Evolutionary conservation across 2,329 filamentous ascomycete species (phyloP).

Genomic region (Trichoderma sp.): DNA sequence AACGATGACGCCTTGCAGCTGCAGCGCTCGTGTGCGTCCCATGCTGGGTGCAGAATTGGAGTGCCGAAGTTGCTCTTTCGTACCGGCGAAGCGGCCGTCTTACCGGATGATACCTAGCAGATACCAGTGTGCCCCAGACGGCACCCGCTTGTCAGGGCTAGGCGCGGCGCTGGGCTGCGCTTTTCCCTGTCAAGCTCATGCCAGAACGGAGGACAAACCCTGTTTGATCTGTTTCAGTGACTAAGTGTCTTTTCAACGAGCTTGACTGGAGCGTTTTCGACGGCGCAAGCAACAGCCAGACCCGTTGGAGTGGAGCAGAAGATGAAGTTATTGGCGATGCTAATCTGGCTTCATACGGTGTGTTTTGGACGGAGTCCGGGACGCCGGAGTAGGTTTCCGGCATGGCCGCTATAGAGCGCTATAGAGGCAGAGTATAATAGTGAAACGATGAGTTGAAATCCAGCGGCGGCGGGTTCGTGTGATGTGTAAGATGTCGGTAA

Average conservation of each 20-base stretch:
- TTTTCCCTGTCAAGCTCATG: neutral
- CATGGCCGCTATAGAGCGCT: neutral
- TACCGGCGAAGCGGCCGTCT: neutral
- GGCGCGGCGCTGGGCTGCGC: neutral
- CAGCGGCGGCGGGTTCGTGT: neutral
- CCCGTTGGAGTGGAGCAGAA: slow-evolving; percentile 8
- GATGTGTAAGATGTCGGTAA: neutral
- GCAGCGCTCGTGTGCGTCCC: neutral
- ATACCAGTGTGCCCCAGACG: neutral
- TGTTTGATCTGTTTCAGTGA: neutral
- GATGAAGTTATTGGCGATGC: neutral
- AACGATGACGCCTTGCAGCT: neutral
- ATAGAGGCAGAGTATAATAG: neutral
- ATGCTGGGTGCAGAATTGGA: neutral
- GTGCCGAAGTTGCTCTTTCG: neutral
- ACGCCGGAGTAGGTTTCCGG: neutral
- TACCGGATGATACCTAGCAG: neutral
- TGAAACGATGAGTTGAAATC: neutral
- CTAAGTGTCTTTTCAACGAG: neutral
- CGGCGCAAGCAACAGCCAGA: slow-evolving; percentile 9
- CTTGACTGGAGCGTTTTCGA: neutral
- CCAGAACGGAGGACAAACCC: neutral
- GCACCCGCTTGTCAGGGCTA: neutral
- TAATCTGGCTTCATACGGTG: neutral
- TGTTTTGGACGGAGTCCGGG: neutral